Conservation (phyloP, 768 basidiomycete species). For the Podaxis sp. region DNA sequence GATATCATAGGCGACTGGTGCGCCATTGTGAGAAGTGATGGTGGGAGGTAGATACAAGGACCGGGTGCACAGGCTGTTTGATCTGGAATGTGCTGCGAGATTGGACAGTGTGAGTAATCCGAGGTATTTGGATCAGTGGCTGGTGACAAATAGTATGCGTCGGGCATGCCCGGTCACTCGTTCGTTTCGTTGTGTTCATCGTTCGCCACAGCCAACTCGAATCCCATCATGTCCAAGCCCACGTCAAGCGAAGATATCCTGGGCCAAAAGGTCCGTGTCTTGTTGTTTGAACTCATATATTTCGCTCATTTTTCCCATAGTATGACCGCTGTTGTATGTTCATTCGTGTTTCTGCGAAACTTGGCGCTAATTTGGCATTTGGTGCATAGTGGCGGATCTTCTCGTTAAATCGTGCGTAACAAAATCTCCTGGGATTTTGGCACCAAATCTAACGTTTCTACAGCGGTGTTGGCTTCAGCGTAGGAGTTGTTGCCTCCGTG, state of each 20-base stretch:
- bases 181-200: background rate
- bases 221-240: slow-evolving; percentile 54
- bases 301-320: slow-evolving; percentile 34
- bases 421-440: slow-evolving; percentile 11
- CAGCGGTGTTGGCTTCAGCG: slow-evolving; percentile 87
- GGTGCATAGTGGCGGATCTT: slow-evolving; percentile 29
- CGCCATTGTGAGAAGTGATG: slow-evolving; percentile 44
- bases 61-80: slow-evolving; percentile 13
- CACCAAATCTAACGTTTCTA: background rate
- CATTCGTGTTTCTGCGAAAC: slow-evolving; percentile 10
- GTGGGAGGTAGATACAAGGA: background rate
- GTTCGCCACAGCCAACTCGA: slow-evolving; percentile 29
- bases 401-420: slow-evolving; percentile 78
- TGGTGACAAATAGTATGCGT: slow-evolving; percentile 24
- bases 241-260: slow-evolving; percentile 88
- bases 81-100: background rate
- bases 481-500: slow-evolving; percentile 85
- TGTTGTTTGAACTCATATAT: background rate
- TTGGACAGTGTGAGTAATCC: background rate
- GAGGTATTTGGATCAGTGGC: slow-evolving; percentile 19
- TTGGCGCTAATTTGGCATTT: slow-evolving; percentile 14
- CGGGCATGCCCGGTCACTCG: slow-evolving; percentile 10
- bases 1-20: slow-evolving; percentile 87
- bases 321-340: slow-evolving; percentile 85
- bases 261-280: slow-evolving; percentile 73